Base-by-base conservation (phyloP, 2,329 filamentous ascomycete genomes). In the Raffaelea deltoideospora region DNA sequence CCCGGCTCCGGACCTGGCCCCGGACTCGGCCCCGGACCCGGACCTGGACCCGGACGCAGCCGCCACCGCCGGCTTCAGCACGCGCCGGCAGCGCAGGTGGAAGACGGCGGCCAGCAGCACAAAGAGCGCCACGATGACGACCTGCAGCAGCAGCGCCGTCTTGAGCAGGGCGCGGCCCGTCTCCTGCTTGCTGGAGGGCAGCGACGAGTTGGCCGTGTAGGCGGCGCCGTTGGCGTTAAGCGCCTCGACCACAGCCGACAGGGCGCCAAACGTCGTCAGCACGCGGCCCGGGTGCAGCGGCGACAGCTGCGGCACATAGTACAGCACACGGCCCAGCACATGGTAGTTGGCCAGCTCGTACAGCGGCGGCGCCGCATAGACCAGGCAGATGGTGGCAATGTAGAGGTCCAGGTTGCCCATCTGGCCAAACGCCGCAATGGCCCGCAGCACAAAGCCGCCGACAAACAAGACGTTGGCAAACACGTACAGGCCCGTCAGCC, bases 291-390 rank as follows among this genome's bases (percentile, higher is more conserved):
- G 60, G 14, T 62, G 57, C n/a, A 72, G 49, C 0, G 73, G 73
- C 0, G 73, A 60, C 37, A 66, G 60, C 47, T 73, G 69, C 0
- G 75, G 75, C 2, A 77, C 60, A 51, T 78, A 79, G 53, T 67
- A 68, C 20, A 79, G 59, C 10, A 75, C 58, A 3, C 74, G 66
- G 4, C 67, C 68, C 37, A 80, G 67, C 41, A 77, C 60, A 47
- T 75, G 67, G 53, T 79, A 79, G 54, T 79, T 77, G 40, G 67
- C 64, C 4, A 75, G 65, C 41, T 76, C 72, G 35, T 76, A 66
- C 4, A 79, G 56, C 0, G 76, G 75, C 48, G 64, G 38, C 22
- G 55, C 45, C 2, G 53, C 49, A 35, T 55, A 56, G 32, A 61
- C 52, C 9, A 61, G 48, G 13, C 53, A 51, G 29, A 50, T 49